Conservation (phyloP, 257 asterid genomes). For the Salvia miltiorrhiza region DNA sequence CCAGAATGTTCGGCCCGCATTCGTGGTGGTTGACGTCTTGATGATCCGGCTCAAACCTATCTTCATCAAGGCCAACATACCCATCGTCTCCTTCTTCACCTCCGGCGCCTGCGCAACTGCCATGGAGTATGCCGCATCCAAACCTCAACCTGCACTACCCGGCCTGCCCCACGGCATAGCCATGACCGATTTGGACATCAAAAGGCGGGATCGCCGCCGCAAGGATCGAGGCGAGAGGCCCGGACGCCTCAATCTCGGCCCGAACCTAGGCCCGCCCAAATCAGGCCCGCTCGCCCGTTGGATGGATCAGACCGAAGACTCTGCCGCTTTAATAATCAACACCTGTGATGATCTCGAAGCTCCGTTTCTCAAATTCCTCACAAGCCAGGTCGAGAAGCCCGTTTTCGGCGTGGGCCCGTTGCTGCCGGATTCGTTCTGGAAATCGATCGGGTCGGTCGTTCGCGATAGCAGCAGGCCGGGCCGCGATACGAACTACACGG, state of each 20-base stretch:
- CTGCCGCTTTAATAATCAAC: conserved; percentile 51
- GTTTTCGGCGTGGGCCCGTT: conserved; percentile 62
- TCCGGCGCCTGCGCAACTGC: conserved; percentile 72
- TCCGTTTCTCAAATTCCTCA: conserved; percentile 43
- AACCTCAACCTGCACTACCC: conserved; percentile 29
- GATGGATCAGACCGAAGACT: conserved; percentile 45
- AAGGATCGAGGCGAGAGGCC: not conserved
- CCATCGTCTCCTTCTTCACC: conserved; percentile 48
- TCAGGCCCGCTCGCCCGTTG: conserved; percentile 44
- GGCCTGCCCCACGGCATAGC: conserved; percentile 53
- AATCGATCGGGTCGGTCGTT: conserved; percentile 32
- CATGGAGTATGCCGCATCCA: conserved; percentile 56
- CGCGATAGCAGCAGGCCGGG: conserved; percentile 47
- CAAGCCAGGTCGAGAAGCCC: conserved; percentile 33
- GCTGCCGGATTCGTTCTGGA: conserved; percentile 57
- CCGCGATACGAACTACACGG: conserved; percentile 48
- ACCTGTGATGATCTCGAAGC: conserved; percentile 57
- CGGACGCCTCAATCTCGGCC: not conserved
- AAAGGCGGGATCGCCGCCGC: conserved; percentile 22
- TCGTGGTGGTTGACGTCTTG: conserved; percentile 68
- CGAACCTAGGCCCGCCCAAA: conserved; percentile 34
- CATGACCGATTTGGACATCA: conserved; percentile 35
- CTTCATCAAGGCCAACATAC: conserved; percentile 41
- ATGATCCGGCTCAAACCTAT: conserved; percentile 62
- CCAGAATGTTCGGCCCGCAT: conserved; percentile 32